Conservation (phyloP, 441 rosid genomes). For the Mallotus japonicus region DNA sequence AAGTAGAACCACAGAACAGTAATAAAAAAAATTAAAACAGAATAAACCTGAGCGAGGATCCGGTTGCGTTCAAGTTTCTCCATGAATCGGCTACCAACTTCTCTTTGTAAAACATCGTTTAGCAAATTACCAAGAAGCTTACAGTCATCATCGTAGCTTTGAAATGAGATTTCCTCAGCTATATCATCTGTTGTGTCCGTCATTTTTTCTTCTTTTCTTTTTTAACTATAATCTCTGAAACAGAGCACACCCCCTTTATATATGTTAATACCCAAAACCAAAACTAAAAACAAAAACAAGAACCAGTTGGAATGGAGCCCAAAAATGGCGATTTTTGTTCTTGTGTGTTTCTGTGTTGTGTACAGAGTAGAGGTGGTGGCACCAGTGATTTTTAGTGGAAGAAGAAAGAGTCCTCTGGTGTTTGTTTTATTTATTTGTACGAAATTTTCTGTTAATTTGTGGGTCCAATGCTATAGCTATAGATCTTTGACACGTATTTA, state of each 20-base stretch:
- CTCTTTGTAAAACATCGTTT: slow-evolving; percentile 84
- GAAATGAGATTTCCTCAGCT: slow-evolving; percentile 93
- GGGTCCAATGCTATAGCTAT: neutral
- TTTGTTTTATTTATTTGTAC: neutral
- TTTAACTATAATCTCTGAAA: neutral
- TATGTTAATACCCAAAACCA: neutral
- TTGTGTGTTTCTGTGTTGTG: too few species aligned
- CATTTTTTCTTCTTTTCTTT: slow-evolving; percentile 35
- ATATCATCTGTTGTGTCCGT: slow-evolving; percentile 97
- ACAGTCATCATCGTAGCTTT: slow-evolving; percentile 91
- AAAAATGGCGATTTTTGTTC: too few species aligned
- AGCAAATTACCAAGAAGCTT: slow-evolving; percentile 83
- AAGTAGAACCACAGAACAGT: neutral
- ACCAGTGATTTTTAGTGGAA: too few species aligned
- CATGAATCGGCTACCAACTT: slow-evolving; percentile 67
- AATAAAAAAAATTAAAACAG: neutral
- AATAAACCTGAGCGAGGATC: slow-evolving; percentile 74
- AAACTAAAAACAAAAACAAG: neutral
- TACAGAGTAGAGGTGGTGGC: too few species aligned
- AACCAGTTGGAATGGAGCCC: neutral
- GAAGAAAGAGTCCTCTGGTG: neutral
- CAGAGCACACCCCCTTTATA: neutral
- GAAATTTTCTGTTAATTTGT: slow-evolving; percentile 3
- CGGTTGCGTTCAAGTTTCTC: slow-evolving; percentile 74
- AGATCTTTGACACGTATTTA: neutral